These are phyloP conservation scores for Seiridium unicorne DNA, from an alignment of 2,329 filamentous ascomycete genomes.

Conservation along the genomic window DNA sequence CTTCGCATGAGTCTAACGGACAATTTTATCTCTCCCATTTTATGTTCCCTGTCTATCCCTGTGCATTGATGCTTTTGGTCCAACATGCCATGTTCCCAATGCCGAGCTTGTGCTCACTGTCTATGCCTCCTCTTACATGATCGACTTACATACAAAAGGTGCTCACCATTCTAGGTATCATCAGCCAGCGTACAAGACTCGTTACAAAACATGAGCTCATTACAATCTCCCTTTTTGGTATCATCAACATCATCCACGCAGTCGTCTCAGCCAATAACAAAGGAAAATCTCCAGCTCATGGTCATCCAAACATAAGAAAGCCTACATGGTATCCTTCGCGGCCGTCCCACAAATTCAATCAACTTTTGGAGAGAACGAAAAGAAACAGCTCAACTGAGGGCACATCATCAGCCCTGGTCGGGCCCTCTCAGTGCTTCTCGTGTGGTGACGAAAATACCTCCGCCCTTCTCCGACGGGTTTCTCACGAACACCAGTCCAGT, in stretches of 20 bases:
- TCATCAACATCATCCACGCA: not conserved
- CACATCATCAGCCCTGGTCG: constrained; percentile 14
- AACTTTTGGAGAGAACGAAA: not conserved
- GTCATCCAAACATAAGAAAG: not conserved
- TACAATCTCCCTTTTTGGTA: not conserved
- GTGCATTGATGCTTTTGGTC: not conserved
- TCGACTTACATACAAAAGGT: not conserved
- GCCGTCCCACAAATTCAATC: not conserved
- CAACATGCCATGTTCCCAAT: not conserved
- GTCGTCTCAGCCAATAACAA: not conserved
- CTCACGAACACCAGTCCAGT: constrained; percentile 24
- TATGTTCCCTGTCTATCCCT: not conserved
- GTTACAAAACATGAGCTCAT: not conserved
- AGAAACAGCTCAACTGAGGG: not conserved
- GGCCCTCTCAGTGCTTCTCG: constrained; percentile 19
- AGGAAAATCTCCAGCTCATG: not conserved
- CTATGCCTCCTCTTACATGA: constrained; percentile 2
- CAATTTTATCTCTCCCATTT: not conserved
- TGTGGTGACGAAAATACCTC: constrained; percentile 23
- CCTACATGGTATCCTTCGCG: not conserved
- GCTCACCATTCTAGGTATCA: not conserved
- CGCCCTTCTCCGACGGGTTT: constrained; percentile 19
- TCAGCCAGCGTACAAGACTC: not conserved
- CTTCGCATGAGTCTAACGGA: not conserved
- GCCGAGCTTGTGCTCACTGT: constrained; percentile 7